These are phyloP conservation scores for Podosphaera leucotricha DNA, from an alignment of 2,329 filamentous ascomycete species.

Conservation along the genomic window DNA sequence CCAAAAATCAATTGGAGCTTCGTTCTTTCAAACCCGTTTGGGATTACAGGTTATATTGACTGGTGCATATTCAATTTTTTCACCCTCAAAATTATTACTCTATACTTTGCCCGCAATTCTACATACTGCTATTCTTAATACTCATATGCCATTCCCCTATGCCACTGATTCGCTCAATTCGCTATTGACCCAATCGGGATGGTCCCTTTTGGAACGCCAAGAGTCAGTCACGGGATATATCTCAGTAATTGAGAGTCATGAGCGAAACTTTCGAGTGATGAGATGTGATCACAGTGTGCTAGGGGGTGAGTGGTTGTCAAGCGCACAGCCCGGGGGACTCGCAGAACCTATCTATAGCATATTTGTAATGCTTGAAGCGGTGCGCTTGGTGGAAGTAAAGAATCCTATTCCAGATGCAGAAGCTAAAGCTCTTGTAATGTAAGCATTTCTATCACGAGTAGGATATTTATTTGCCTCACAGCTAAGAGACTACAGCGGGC, in stretches of 20 bases:
- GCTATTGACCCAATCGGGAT: slow-evolving; percentile 40
- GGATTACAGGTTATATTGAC: slow-evolving; percentile 48
- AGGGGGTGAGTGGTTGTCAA: slow-evolving; percentile 65
- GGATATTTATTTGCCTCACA: slow-evolving; percentile 1
- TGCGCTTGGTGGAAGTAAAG: slow-evolving; percentile 48
- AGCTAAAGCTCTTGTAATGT: slow-evolving; percentile 69
- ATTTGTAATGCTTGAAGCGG: slow-evolving; percentile 87
- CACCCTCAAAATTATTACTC: slow-evolving; percentile 44
- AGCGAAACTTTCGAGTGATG: slow-evolving; percentile 54
- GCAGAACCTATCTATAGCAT: slow-evolving; percentile 83
- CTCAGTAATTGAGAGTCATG: slow-evolving; percentile 58
- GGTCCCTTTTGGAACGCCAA: slow-evolving; percentile 52
- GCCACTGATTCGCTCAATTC: slow-evolving; percentile 40
- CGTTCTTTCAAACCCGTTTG: slow-evolving; percentile 42
- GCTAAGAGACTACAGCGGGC: slow-evolving; percentile 31
- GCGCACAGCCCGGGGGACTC: slow-evolving; percentile 41
- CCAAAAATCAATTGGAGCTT: slow-evolving; percentile 31
- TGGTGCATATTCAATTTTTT: slow-evolving; percentile 36
- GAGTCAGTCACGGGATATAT: slow-evolving; percentile 85
- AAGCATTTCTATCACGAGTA: slow-evolving; percentile 18
- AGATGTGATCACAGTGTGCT: slow-evolving; percentile 86
- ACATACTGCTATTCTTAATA: slow-evolving; percentile 48
- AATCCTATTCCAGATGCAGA: slow-evolving; percentile 32
- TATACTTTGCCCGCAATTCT: slow-evolving; percentile 48
- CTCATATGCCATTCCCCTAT: slow-evolving; percentile 40